Evolutionary conservation across 306 rosid genomes (phyloP), one percentile per base, ranked within the genome.

Genomic region (Purshia tridentata): DNA sequence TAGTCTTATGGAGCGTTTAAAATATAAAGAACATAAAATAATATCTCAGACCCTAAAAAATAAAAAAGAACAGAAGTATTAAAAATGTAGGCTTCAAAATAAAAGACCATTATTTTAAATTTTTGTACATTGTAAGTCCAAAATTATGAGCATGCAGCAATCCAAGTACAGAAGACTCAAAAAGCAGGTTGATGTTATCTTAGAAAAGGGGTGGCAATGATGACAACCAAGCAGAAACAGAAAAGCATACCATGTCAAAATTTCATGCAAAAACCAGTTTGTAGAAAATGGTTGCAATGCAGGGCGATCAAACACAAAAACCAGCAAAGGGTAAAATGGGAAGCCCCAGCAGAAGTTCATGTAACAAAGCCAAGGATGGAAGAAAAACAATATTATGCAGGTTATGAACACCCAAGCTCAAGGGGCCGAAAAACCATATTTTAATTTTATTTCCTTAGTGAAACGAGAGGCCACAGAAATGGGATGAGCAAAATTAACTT

Each of bases 361-460:
- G 63, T 42, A 41, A 22, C 53, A 65, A 49, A 39, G 41, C 16
- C 39, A 6, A 67, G 49, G 22, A 49, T 8, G 69, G 55, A 60
- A 65, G 42, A 41, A 66, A 69, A 18, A 74, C 39, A 15, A 50
- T 29, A 48, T 6, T n/a, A n/a, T 35, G 67, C 58, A 42, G 6
- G n/a, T 41, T 71, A 63, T 18, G 63, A 37, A 52, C 64, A 46
- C 61, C 49, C 23, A 64, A 18, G 37, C 75, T 29, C 42, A 11
- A 3, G 23, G 62, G 51, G 67, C 55, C 6, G 40, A 40, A 79
- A 67, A 50, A n/a, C 45, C 76, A 65, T 49, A 82, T 64, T 67
- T 69, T 70, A 11, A 57, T 82, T 72, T 82, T 78, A 82, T 82
- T 82, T 77, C 83, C 85, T 73, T 74, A 47, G 65, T 73, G 78